Percentiles rank a stretch among this genome's conserved stretches.
Evolutionary conservation across 495 filamentous ascomycete species (phyloP).

Genomic region (Evernia prunastri): DNA sequence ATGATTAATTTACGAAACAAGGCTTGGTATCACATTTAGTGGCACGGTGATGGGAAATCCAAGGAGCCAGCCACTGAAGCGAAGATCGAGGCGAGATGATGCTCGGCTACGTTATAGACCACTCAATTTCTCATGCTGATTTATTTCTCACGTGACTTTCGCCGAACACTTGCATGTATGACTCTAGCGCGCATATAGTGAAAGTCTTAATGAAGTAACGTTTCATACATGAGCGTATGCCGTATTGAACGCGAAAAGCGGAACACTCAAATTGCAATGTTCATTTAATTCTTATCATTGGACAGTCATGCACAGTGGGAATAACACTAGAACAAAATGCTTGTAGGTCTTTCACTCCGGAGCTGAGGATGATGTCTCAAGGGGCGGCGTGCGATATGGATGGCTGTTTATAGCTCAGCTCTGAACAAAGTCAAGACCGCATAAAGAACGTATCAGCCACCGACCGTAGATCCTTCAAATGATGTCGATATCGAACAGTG

Average conservation of each 20-base stretch:
- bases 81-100: not conserved
- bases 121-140: not conserved
- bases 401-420: not conserved
- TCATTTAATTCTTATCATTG: no score
- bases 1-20: not conserved
- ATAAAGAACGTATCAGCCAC: not conserved
- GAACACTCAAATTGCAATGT: no score
- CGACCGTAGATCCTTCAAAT: constrained; percentile 6
- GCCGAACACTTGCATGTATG: not conserved
- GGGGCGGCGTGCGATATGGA: not conserved
- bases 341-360: no score
- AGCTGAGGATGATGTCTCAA: not conserved
- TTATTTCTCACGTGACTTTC: not conserved
- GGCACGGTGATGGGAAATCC: not conserved
- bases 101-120: not conserved
- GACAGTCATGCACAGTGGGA: no score
- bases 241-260: no score
- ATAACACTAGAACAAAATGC: no score
- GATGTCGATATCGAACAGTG: constrained; percentile 10
- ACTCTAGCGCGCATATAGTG: not conserved
- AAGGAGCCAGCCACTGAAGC: not conserved
- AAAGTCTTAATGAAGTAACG: not conserved
- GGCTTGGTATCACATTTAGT: not conserved
- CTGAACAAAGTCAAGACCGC: not conserved
- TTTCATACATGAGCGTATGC: not conserved